Base-by-base conservation (phyloP, 1,284 basidiomycete genomes). In the Sporisorium graminicola region DNA sequence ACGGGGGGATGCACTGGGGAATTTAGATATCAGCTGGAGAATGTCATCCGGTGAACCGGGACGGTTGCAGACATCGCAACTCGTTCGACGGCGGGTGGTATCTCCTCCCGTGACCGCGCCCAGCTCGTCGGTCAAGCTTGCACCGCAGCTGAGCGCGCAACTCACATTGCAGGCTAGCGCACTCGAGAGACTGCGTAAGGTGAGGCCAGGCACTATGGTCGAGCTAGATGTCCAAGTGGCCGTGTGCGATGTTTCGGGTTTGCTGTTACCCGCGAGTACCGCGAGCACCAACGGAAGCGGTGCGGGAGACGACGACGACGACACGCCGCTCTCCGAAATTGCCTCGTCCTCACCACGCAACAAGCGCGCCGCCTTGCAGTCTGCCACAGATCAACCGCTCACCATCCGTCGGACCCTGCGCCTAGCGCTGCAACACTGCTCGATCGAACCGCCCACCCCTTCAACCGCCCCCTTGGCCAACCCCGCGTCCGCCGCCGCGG, bases 21-120 rank as follows among this genome's bases (percentile, higher is more conserved):
- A 72, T 58, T 61, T 82, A 20, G 82, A 86, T 47, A 82, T 86
- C 42, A 60, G 75, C 12, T 86, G 84, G 84, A 65, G 80, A 1
- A 81, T 80, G 50, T 59, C 54, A 10, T 49, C 67, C 29, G 84
- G 84, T 24, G 83, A 86, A 52, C 40, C 68, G 1, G 84, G 84
- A 0, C 54, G 78, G 2, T 43, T 80, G 49, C 78, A 80, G 50
- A 80, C 78, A 2, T 43, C 35, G 6, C 70, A 73, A 24, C 60
- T 77, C 4, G 61, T 68, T 0, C 54, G 74, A 1, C 37, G 74
- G 5, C 59, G 74, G 0, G 64, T 69, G 0, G 47, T 52, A 0
- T 10, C 50, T 2, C 53, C 43, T 0, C 58, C 67, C 12, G 40
- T 75, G 20, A 20, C 35, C 5, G 31, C 29, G 2, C 31, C 29